phyloP scores from a whole-genome alignment of 2,329 filamentous ascomycete species.

The Calonectria fujianensis region DNA sequence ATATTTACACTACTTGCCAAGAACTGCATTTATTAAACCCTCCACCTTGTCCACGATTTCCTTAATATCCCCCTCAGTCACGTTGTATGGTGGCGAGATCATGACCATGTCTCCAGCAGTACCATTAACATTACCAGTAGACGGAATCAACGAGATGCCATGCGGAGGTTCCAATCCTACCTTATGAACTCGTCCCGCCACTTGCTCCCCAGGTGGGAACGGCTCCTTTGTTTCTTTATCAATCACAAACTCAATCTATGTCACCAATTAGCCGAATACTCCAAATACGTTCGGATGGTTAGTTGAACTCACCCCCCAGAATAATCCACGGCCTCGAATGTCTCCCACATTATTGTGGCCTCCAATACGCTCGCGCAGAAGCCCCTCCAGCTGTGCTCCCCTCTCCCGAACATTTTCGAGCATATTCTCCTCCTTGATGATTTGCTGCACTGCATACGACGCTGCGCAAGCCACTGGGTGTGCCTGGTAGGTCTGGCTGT shows the following conservation, averaged over 20 bases:
- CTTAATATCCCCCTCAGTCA: slow-evolving; percentile 52
- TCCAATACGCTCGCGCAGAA: slow-evolving; percentile 34
- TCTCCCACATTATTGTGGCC: slow-evolving; percentile 46
- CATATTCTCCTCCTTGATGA: slow-evolving; percentile 45
- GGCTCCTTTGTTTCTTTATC: slow-evolving; percentile 54
- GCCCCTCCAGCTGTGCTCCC: slow-evolving; percentile 5
- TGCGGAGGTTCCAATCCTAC: slow-evolving; percentile 64
- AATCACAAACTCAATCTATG: slow-evolving; percentile 55
- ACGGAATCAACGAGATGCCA: slow-evolving; percentile 68
- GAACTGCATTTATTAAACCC: slow-evolving; percentile 3
- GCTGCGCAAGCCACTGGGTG: slow-evolving; percentile 64
- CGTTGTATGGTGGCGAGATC: slow-evolving; percentile 66
- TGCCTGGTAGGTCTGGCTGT: slow-evolving; percentile 74
- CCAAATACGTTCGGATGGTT: neutral
- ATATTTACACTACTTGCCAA: slow-evolving; percentile 15
- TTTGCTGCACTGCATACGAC: slow-evolving; percentile 60
- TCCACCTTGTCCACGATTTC: slow-evolving; percentile 42
- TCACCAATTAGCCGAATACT: neutral
- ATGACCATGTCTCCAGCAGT: slow-evolving; percentile 51
- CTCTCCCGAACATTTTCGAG: slow-evolving; percentile 38
- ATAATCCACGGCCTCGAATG: slow-evolving; percentile 47
- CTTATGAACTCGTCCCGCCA: slow-evolving; percentile 50
- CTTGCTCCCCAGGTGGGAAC: slow-evolving; percentile 56
- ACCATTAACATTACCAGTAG: slow-evolving; percentile 51
- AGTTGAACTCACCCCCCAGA: slow-evolving; percentile 48